phyloP scores from a whole-genome alignment of 2,329 filamentous ascomycete species.

The Claviceps pusilla region DNA sequence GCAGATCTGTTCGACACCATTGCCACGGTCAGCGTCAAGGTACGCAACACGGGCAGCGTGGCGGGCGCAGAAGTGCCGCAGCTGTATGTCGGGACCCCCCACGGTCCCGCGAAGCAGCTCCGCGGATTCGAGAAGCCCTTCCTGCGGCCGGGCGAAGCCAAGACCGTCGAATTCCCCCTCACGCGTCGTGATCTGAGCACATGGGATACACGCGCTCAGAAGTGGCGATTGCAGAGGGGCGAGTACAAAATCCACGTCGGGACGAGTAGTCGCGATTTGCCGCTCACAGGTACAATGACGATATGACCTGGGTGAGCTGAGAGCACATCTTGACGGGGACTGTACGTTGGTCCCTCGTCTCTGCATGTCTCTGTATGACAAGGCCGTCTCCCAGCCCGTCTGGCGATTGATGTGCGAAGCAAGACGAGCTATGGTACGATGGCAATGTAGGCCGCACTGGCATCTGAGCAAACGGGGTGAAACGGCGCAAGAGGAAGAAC shows the following conservation, averaged over 20 bases:
- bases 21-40: constrained; percentile 21
- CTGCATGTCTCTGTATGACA: too few species aligned
- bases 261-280: constrained; percentile 30
- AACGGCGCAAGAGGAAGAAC: too few species aligned
- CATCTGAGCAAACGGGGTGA: too few species aligned
- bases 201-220: constrained; percentile 47
- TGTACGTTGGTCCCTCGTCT: too few species aligned
- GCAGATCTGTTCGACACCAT: constrained; percentile 33
- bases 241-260: constrained; percentile 31
- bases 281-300: constrained; percentile 23
- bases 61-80: constrained; percentile 33
- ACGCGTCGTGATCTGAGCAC: constrained; percentile 50
- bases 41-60: constrained; percentile 27
- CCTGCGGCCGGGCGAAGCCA: constrained; percentile 29
- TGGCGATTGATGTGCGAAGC: too few species aligned
- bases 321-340: too few species aligned
- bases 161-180: constrained; percentile 34
- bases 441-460: too few species aligned
- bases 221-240: constrained; percentile 39
- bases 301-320: constrained; percentile 10
- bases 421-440: too few species aligned
- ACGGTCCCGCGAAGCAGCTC: constrained; percentile 40
- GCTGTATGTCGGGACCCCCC: constrained; percentile 33
- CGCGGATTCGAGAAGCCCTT: constrained; percentile 49
- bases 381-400: too few species aligned